Evolutionary conservation across 441 rosid genomes (phyloP).

Genomic region (Mallotus japonicus): DNA sequence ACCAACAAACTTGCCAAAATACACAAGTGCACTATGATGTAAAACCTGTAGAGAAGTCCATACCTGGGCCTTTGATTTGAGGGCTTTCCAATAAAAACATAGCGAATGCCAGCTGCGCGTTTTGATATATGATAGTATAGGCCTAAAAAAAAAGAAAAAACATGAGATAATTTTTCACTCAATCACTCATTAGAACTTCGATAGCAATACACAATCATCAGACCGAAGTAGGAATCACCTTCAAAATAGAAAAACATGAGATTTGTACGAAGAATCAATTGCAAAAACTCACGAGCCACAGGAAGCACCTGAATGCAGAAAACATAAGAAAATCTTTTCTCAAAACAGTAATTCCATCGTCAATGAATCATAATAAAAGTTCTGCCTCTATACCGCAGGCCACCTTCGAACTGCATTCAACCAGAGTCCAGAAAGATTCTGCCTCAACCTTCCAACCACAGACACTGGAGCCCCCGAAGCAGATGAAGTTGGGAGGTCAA

Average conservation of each 20-base stretch:
- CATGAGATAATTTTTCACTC: constrained; percentile 7
- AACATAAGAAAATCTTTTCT: not conserved
- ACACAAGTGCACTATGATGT: not conserved
- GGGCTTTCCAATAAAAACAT: constrained; percentile 88
- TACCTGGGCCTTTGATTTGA: constrained; percentile 92
- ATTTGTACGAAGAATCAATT: constrained; percentile 76
- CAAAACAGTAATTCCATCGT: not conserved
- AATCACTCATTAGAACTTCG: constrained; percentile 11
- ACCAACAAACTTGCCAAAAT: not conserved
- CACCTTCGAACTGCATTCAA: constrained; percentile 58
- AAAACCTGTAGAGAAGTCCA: constrained; percentile 14
- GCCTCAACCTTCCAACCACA: constrained; percentile 46
- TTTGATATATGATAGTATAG: constrained; percentile 90
- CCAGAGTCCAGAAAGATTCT: constrained; percentile 50
- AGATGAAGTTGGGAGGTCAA: constrained; percentile 44
- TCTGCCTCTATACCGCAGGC: constrained; percentile 54
- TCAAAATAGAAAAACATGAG: constrained; percentile 97
- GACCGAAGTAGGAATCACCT: constrained; percentile 43
- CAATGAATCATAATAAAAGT: not conserved
- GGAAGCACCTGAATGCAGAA: constrained; percentile 62
- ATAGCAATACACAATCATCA: constrained; percentile 8
- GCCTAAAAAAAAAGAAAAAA: constrained; percentile 41
- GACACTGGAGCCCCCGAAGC: constrained; percentile 30
- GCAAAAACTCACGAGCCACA: constrained; percentile 70
- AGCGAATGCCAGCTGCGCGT: constrained; percentile 77